phyloP scores from a whole-genome alignment of 1,284 basidiomycete species.

The Ceratobasidium sp. region DNA sequence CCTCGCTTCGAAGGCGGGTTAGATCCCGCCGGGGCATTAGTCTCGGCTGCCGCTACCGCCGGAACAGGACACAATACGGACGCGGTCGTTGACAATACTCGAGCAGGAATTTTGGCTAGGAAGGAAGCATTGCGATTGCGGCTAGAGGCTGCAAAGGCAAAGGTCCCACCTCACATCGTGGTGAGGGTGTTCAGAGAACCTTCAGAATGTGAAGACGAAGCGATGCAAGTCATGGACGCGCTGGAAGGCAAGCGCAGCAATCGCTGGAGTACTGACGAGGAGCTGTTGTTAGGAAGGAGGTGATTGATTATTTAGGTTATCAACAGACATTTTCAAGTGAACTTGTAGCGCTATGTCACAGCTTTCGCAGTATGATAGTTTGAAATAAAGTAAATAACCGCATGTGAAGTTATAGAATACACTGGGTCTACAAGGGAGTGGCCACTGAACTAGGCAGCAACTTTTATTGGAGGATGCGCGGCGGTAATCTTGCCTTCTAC shows the following conservation, averaged over 20 bases:
- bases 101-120: slow-evolving; percentile 28
- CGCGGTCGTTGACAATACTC: slow-evolving; percentile 16
- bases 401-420: slow-evolving; percentile 18
- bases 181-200: slow-evolving; percentile 74
- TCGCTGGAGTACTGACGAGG: slow-evolving; percentile 7
- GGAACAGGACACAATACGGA: slow-evolving; percentile 34
- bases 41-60: slow-evolving; percentile 35
- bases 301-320: background rate
- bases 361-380: background rate
- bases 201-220: slow-evolving; percentile 68
- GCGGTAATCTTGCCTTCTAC: slow-evolving; percentile 46
- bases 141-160: slow-evolving; percentile 66
- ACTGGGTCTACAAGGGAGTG: slow-evolving; percentile 6
- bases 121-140: slow-evolving; percentile 67
- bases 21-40: slow-evolving; percentile 30
- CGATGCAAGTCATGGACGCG: slow-evolving; percentile 22
- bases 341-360: background rate
- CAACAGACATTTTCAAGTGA: background rate
- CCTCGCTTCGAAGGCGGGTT: background rate
- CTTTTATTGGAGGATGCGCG: background rate
- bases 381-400: background rate
- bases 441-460: background rate
- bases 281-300: background rate
- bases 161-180: slow-evolving; percentile 64
- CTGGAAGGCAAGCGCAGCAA: background rate